phyloP scores from a whole-genome alignment of 768 basidiomycete species.

The Rhizopogon vesiculosus region DNA sequence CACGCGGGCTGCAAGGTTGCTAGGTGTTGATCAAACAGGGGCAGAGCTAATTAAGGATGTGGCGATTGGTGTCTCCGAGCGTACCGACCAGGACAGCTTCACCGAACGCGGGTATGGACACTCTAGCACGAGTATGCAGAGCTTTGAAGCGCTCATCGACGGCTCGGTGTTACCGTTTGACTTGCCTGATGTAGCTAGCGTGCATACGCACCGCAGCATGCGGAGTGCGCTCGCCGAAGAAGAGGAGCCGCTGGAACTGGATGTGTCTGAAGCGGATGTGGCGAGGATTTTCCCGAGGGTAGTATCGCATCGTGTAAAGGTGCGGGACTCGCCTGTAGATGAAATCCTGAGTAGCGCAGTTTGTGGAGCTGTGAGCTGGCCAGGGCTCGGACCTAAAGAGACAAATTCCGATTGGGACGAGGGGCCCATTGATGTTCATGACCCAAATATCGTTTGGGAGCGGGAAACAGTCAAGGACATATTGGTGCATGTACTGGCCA shows the following conservation, averaged over 20 bases:
- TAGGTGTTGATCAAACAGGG: slow-evolving; percentile 58
- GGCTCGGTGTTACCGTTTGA: slow-evolving; percentile 3
- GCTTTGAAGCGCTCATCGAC: slow-evolving; percentile 14
- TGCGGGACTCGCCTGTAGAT: slow-evolving; percentile 65
- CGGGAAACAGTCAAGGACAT: slow-evolving; percentile 61
- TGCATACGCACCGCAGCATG: slow-evolving; percentile 1
- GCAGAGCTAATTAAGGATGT: slow-evolving; percentile 46
- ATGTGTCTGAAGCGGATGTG: slow-evolving; percentile 71
- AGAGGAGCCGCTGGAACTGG: slow-evolving; percentile 33
- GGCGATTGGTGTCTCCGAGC: slow-evolving; percentile 11
- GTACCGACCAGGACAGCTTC: slow-evolving; percentile 15
- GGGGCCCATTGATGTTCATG: background rate
- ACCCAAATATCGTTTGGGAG: slow-evolving; percentile 26
- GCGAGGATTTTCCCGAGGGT: slow-evolving; percentile 70
- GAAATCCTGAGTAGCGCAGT: slow-evolving; percentile 63
- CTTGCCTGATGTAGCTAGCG: slow-evolving; percentile 8
- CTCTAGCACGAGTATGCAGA: slow-evolving; percentile 13
- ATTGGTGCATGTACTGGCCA: slow-evolving; percentile 51
- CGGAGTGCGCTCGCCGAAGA: slow-evolving; percentile 3
- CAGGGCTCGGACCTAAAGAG: slow-evolving; percentile 10
- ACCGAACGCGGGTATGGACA: slow-evolving; percentile 9
- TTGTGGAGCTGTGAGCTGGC: slow-evolving; percentile 43
- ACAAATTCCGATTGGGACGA: slow-evolving; percentile 4
- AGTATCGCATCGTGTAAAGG: slow-evolving; percentile 69
- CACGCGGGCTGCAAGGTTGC: slow-evolving; percentile 58